Base-by-base conservation (phyloP, 371 early-diverging fungal genomes). In the Rhizopus stolonifer region DNA sequence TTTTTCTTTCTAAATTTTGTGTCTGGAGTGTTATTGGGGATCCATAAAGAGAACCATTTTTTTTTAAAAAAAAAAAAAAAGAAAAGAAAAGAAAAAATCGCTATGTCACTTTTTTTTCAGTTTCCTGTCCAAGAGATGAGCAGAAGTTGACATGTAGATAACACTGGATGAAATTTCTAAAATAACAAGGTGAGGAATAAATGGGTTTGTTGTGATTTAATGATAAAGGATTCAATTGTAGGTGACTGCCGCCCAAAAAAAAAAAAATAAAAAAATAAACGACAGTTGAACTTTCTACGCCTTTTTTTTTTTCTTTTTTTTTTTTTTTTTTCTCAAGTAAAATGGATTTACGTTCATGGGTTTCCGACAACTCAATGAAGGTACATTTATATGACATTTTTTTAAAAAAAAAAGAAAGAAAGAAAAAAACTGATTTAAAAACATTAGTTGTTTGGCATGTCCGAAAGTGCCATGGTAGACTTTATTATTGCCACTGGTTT, bases 361-460 rank as follows among this genome's bases (percentile, higher is more conserved):
- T 92, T 11, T 88, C 90, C 22, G 94, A 94, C 70, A 72, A 85
- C 40, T 70, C 91, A 60, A 84, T 90, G 50, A 85, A 86, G 72
- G 72, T 86, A 63, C 14, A 19, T 8, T 17, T 9, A n/a, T 13
- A 3, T 13, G 3, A n/a, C 17, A 3, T 36, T 48, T 9, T 19
- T 18, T 26, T 11, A 19, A n/a, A n/a, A n/a, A n/a, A n/a, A n/a
- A n/a, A n/a, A n/a, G n/a, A n/a, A 36, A 42, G 5, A 29, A 32
- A 52, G 14, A 26, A 56, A 11, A 60, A 65, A 46, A 57, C 53
- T 58, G 49, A 61, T 36, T 45, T 10, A 46, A 55, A 15, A 54
- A 58, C 33, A 54, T 62, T 33, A 82, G 80, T 70, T 87, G 2
- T 69, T 87, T 29, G 88, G 86, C 54, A 82, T 87, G 76, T 83